phyloP scores from a whole-genome alignment of 352 stramenopile species.

The Pythium volutum region DNA sequence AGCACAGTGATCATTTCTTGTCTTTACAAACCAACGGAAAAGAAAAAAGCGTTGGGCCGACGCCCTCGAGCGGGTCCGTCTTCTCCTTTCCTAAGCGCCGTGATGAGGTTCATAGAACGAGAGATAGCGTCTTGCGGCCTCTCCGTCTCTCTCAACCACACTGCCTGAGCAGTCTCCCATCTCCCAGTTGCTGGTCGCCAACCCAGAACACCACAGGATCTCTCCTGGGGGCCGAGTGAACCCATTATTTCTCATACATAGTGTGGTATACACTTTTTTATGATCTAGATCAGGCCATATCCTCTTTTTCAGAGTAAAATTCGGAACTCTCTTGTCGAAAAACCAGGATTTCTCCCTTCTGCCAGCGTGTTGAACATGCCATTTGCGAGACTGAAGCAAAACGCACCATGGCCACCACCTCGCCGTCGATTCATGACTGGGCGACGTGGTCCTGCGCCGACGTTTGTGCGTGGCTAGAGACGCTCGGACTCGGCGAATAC shows the following conservation, averaged over 20 bases:
- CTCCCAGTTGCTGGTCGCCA: too few species aligned
- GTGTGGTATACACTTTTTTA: background rate
- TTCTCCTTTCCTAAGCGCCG: too few species aligned
- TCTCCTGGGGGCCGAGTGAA: background rate
- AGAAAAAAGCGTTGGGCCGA: too few species aligned
- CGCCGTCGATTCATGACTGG: conserved; percentile 1
- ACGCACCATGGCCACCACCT: conserved; percentile 9
- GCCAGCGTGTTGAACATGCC: conserved; percentile 26
- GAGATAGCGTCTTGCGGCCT: too few species aligned
- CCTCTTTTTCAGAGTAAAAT: conserved; percentile 6
- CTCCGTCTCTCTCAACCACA: too few species aligned
- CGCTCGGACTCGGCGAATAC: conserved; percentile 19
- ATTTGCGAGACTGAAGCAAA: background rate
- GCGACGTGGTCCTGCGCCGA: conserved; percentile 18
- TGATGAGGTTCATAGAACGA: too few species aligned
- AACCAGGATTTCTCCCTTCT: background rate
- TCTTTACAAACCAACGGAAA: too few species aligned
- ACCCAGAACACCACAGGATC: background rate
- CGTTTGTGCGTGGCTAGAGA: conserved; percentile 30
- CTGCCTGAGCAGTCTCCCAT: too few species aligned
- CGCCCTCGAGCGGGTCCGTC: too few species aligned
- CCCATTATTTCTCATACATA: background rate
- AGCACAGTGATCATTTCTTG: too few species aligned
- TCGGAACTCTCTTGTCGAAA: conserved; percentile 8
- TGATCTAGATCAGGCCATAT: background rate